Evolutionary conservation across 2,329 filamentous ascomycete genomes (phyloP).

Genomic region (Aspergillus eucalypticola): DNA sequence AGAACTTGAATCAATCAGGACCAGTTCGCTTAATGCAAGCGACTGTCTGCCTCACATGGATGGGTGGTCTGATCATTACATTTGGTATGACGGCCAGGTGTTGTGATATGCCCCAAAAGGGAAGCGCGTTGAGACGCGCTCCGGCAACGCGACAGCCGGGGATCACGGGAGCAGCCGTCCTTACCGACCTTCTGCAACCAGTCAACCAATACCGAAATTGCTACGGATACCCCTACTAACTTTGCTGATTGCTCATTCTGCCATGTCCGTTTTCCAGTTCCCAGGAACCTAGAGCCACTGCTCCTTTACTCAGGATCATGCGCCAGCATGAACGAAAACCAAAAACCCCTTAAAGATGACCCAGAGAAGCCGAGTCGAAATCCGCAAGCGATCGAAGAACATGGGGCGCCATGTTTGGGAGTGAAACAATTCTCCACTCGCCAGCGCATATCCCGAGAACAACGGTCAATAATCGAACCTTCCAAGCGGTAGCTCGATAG

Average conservation of each 20-base stretch:
- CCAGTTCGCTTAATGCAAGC: not conserved
- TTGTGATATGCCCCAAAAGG: not conserved
- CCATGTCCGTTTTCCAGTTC: not conserved
- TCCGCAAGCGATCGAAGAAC: not conserved
- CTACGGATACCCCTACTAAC: too few relatives aligned
- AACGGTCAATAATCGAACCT: slow-evolving; percentile 8
- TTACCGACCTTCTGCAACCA: too few relatives aligned
- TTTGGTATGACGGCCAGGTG: not conserved
- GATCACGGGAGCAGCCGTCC: not conserved
- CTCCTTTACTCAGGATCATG: not conserved
- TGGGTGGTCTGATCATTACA: not conserved
- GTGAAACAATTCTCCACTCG: slow-evolving; percentile 14
- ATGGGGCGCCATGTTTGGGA: slow-evolving; percentile 12
- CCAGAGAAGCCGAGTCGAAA: not conserved
- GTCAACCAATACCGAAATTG: too few relatives aligned
- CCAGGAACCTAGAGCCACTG: not conserved
- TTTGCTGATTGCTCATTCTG: not conserved
- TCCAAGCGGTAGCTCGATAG: not conserved
- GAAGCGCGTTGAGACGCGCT: slow-evolving; percentile 1
- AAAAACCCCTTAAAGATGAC: not conserved
- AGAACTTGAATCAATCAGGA: not conserved
- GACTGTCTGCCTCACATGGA: not conserved
- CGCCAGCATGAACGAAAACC: not conserved
- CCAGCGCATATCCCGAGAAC: not conserved
- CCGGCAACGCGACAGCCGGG: not conserved